These are phyloP conservation scores for Nannochloris sp. DNA, from an alignment of 139 green algal species.

Conservation along the genomic window DNA sequence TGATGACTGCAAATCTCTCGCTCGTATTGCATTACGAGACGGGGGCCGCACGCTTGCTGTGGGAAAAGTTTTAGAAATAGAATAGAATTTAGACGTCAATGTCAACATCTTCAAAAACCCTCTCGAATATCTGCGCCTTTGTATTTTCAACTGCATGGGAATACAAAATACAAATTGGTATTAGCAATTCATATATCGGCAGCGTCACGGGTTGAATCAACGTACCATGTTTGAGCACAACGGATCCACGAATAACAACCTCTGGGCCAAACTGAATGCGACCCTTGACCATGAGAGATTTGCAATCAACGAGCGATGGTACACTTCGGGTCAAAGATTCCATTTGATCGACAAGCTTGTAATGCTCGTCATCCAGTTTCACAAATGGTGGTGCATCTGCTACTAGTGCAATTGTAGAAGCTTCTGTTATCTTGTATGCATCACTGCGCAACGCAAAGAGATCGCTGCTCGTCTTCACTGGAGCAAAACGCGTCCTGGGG, in stretches of 20 bases:
- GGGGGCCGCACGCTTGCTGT: constrained; percentile 78
- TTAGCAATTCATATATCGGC: not conserved
- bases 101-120: too few relatives aligned
- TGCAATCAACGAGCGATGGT: constrained; percentile 51
- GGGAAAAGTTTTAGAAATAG: constrained; percentile 63
- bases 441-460: constrained; percentile 74
- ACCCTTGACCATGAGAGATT: constrained; percentile 65
- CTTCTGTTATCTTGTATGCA: constrained; percentile 45
- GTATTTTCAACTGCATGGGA: not conserved
- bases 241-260: constrained; percentile 40
- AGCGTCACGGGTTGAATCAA: not conserved
- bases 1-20: constrained; percentile 57
- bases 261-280: constrained; percentile 44
- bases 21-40: constrained; percentile 73
- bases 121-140: not conserved
- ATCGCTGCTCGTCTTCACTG: constrained; percentile 90
- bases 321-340: constrained; percentile 39
- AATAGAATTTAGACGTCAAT: not conserved
- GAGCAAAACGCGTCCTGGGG: constrained; percentile 76
- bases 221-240: constrained; percentile 33
- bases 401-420: constrained; percentile 52
- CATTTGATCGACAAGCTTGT: constrained; percentile 74
- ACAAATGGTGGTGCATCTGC: constrained; percentile 42
- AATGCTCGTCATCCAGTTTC: constrained; percentile 40
- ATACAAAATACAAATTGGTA: too few relatives aligned